Conservation (phyloP, 768 basidiomycete species). For the Calocera viscosa region DNA sequence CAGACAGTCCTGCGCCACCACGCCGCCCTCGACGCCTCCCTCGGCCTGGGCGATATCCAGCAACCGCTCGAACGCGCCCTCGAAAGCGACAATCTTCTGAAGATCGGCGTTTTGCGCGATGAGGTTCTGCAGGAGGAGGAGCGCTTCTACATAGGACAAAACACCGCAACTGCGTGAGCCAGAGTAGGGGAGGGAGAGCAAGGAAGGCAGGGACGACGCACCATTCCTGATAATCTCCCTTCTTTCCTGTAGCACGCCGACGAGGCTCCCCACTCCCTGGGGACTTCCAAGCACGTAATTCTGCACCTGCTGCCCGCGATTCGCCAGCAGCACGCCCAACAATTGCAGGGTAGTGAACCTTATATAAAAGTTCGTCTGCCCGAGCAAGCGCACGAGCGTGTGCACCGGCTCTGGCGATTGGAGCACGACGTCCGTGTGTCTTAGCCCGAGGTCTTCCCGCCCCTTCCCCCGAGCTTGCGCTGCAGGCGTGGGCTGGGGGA, state of each 20-base stretch:
- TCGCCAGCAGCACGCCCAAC: conserved; percentile 64
- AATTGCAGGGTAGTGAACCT: conserved; percentile 76
- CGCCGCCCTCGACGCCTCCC: conserved; percentile 84
- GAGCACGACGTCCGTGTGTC: conserved; percentile 74
- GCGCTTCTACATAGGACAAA: conserved; percentile 46
- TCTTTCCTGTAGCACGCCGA: conserved; percentile 68
- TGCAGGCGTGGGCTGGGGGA: conserved; percentile 31
- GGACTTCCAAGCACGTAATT: conserved; percentile 82
- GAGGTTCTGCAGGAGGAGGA: conserved; percentile 68
- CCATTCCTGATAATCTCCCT: conserved; percentile 83
- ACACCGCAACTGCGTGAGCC: conserved; percentile 4
- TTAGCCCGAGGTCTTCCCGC: conserved; percentile 62
- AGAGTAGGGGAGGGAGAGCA: conserved; percentile 13
- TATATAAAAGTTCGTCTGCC: conserved; percentile 63
- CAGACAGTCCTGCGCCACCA: conserved; percentile 75
- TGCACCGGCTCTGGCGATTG: conserved; percentile 52
- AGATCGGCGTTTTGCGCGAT: conserved; percentile 82
- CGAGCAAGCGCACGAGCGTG: conserved; percentile 62
- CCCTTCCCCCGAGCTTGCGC: conserved; percentile 15
- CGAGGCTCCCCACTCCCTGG: conserved; percentile 58
- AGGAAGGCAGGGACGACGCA: conserved; percentile 29
- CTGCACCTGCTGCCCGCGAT: conserved; percentile 71
- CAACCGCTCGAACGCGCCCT: conserved; percentile 90
- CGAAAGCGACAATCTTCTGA: conserved; percentile 92
- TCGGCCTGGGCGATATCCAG: conserved; percentile 79